These are phyloP conservation scores for Geotrichum phurueaensis DNA, from an alignment of 1,139 yeast genomes.

Conservation along the genomic window DNA sequence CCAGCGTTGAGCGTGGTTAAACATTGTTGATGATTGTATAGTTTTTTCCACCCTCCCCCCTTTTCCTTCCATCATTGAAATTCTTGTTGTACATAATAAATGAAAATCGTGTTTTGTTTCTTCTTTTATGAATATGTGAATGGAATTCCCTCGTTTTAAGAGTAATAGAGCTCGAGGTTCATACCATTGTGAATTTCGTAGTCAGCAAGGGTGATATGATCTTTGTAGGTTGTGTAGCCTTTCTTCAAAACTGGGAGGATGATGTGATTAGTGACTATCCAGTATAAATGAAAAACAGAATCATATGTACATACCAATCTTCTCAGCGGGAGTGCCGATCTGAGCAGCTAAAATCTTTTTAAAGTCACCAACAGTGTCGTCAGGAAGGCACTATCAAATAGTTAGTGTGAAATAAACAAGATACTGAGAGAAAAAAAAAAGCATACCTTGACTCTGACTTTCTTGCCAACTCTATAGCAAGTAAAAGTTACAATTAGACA, in stretches of 20 bases:
- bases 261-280: neutral
- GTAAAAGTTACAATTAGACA: neutral
- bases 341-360: constrained; percentile 79
- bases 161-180: constrained; percentile 65
- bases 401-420: neutral
- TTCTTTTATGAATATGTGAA: neutral
- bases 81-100: constrained; percentile 3
- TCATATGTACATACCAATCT: constrained; percentile 39
- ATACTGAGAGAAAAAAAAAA: neutral
- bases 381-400: constrained; percentile 51
- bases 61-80: neutral
- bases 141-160: constrained; percentile 1
- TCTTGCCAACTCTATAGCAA: constrained; percentile 64
- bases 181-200: constrained; percentile 91
- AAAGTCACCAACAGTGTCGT: constrained; percentile 87
- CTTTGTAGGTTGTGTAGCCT: constrained; percentile 67
- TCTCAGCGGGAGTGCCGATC: constrained; percentile 67
- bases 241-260: constrained; percentile 31
- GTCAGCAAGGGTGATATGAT: constrained; percentile 84
- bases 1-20: constrained; percentile 35
- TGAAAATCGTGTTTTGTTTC: neutral
- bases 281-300: neutral
- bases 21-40: neutral
- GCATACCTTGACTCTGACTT: constrained; percentile 61
- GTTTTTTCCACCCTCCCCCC: neutral